Conservation (phyloP, 805 yeast genomes). For the Hanseniaspora lindneri region DNA sequence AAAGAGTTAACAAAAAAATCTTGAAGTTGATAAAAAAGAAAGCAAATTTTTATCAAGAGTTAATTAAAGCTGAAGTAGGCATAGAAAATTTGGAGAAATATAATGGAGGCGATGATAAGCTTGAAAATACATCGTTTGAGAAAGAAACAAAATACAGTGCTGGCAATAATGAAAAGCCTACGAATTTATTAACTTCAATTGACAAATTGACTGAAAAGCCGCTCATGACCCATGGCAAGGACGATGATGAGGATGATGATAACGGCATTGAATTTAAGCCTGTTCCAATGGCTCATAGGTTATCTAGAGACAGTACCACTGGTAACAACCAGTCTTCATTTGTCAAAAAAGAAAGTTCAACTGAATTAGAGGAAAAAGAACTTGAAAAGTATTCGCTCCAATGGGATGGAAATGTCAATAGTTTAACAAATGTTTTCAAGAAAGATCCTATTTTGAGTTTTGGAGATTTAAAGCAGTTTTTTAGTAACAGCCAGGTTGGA, state of each 20-base stretch:
- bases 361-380: conserved; percentile 15
- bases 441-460: conserved; percentile 27
- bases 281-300: background rate
- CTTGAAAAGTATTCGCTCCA: conserved; percentile 8
- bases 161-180: background rate
- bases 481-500: conserved; percentile 1
- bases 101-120: conserved; percentile 14
- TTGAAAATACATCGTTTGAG: conserved; percentile 5
- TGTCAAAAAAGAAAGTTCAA: conserved; percentile 1
- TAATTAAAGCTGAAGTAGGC: conserved; percentile 17
- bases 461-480: conserved; percentile 22
- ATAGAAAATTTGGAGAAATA: conserved; percentile 4
- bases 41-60: conserved; percentile 23
- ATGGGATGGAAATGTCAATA: conserved; percentile 17
- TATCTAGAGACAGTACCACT: background rate
- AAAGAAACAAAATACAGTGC: conserved; percentile 11
- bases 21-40: conserved; percentile 25
- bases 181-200: background rate
- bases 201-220: background rate
- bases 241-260: conserved; percentile 9
- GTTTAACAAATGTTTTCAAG: conserved; percentile 26
- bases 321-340: background rate
- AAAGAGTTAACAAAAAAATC: conserved; percentile 21
- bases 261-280: conserved; percentile 6
- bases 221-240: background rate